Percentiles rank a stretch among this genome's conserved stretches.
These are phyloP conservation scores for Salix koriyanagi DNA, from an alignment of 345 rosid genomes.

Conservation along the genomic window DNA sequence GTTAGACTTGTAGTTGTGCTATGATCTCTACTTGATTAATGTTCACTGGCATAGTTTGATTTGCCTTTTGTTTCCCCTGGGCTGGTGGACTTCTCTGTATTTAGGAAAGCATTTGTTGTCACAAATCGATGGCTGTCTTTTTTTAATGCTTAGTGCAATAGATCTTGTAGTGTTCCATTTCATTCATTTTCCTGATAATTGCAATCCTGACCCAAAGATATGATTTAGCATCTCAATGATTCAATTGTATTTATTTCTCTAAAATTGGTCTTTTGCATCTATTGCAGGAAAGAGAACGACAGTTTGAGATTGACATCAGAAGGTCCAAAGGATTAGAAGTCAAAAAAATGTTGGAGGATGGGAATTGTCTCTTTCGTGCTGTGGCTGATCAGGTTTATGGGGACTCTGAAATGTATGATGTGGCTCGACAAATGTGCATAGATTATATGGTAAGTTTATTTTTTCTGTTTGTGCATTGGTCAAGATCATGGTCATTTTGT, in stretches of 20 bases:
- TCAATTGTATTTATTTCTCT: neutral
- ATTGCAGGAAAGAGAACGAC: constrained; percentile 83
- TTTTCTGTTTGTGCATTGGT: neutral
- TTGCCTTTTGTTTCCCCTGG: neutral
- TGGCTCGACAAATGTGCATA: constrained; percentile 86
- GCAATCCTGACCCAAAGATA: neutral
- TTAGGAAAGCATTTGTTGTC: neutral
- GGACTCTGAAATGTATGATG: constrained; percentile 76
- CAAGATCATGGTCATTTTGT: neutral
- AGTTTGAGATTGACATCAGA: constrained; percentile 83
- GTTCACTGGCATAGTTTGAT: neutral
- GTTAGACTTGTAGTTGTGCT: neutral
- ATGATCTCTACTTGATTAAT: neutral
- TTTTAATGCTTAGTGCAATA: neutral
- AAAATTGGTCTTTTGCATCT: constrained; percentile 7
- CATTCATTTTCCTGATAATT: neutral
- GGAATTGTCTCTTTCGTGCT: constrained; percentile 96
- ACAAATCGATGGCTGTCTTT: neutral
- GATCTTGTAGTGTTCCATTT: neutral
- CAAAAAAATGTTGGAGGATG: constrained; percentile 93
- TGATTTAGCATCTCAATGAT: neutral
- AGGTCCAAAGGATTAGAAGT: constrained; percentile 75
- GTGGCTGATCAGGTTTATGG: constrained; percentile 99
- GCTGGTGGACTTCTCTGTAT: neutral
- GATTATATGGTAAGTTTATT: constrained; percentile 75